A percentile compares a stretch with the other conserved stretches of the same genome.
These are phyloP conservation scores for Aegilops bicornis DNA, from an alignment of 176 grass and related monocot species.

Conservation along the genomic window DNA sequence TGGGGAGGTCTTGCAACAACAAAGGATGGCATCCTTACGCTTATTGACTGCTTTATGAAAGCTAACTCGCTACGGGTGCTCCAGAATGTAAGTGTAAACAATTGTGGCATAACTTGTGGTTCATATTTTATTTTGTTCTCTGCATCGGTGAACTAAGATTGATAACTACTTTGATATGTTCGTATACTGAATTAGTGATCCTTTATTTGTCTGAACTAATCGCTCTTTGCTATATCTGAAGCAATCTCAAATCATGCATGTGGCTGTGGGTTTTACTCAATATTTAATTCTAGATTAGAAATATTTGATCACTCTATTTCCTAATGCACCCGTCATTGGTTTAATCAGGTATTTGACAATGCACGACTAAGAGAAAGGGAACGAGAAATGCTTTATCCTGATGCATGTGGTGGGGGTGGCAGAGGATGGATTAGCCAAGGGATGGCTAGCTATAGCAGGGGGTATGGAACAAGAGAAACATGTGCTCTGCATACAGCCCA, in stretches of 20 bases:
- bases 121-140: slow-evolving; percentile 24
- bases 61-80: slow-evolving; percentile 67
- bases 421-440: slow-evolving; percentile 99
- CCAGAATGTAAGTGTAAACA: slow-evolving; percentile 71
- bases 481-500: slow-evolving; percentile 94
- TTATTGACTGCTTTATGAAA: slow-evolving; percentile 84
- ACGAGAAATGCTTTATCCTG: slow-evolving; percentile 95
- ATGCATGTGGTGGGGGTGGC: slow-evolving; percentile 90
- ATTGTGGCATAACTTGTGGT: neutral
- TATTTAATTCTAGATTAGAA: neutral
- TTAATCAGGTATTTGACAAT: slow-evolving; percentile 95
- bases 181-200: slow-evolving; percentile 5
- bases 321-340: slow-evolving; percentile 11
- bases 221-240: slow-evolving; percentile 15
- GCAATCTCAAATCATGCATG: slow-evolving; percentile 1
- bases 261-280: neutral
- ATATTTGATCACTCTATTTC: slow-evolving; percentile 7
- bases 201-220: slow-evolving; percentile 29
- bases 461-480: slow-evolving; percentile 73
- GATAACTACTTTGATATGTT: slow-evolving; percentile 4
- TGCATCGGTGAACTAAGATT: slow-evolving; percentile 20
- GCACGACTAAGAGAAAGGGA: slow-evolving; percentile 89
- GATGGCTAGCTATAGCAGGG: slow-evolving; percentile 67
- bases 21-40: slow-evolving; percentile 83
- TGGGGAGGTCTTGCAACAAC: slow-evolving; percentile 88